Evolutionary conservation across 2,329 filamentous ascomycete genomes (phyloP).

Genomic region (Myriosclerotinia scirpicola): DNA sequence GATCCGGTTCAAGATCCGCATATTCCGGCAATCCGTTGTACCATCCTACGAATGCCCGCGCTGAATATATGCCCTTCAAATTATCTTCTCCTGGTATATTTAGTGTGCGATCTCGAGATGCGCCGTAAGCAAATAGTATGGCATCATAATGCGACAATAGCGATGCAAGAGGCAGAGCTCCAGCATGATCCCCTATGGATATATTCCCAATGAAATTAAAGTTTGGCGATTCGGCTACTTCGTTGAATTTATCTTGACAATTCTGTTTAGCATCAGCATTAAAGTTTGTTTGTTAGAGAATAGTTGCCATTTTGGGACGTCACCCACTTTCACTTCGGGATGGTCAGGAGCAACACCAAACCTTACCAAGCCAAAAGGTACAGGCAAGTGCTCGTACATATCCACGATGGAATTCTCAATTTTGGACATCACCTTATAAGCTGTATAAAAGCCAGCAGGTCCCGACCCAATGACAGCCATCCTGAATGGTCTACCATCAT

Average conservation of each 20-base stretch:
- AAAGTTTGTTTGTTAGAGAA: constrained; percentile 15
- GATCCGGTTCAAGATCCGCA: constrained; percentile 67
- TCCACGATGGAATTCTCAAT: constrained; percentile 73
- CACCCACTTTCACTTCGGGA: constrained; percentile 94
- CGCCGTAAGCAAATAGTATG: constrained; percentile 89
- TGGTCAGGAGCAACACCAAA: constrained; percentile 98
- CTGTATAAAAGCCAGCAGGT: constrained; percentile 93
- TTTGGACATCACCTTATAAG: constrained; percentile 78
- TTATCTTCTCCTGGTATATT: constrained; percentile 75
- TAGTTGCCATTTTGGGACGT: constrained; percentile 8
- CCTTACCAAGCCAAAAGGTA: constrained; percentile 87
- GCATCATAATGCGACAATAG: constrained; percentile 86
- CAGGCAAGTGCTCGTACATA: constrained; percentile 94
- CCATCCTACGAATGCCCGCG: constrained; percentile 94
- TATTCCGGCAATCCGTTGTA: constrained; percentile 94
- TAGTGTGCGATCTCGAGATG: constrained; percentile 76
- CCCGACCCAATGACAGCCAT: constrained; percentile 91
- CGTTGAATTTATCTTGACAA: constrained; percentile 89
- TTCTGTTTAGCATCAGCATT: constrained; percentile 57
- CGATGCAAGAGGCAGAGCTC: constrained; percentile 61
- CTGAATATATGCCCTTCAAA: constrained; percentile 77
- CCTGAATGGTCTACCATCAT: constrained; percentile 58
- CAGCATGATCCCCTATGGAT: constrained; percentile 61
- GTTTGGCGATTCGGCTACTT: constrained; percentile 76
- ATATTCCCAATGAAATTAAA: constrained; percentile 94